Percentiles rank a stretch among this genome's conserved stretches.
Conservation (phyloP, 768 basidiomycete species). For the Leucocoprinus birnbaumii region DNA sequence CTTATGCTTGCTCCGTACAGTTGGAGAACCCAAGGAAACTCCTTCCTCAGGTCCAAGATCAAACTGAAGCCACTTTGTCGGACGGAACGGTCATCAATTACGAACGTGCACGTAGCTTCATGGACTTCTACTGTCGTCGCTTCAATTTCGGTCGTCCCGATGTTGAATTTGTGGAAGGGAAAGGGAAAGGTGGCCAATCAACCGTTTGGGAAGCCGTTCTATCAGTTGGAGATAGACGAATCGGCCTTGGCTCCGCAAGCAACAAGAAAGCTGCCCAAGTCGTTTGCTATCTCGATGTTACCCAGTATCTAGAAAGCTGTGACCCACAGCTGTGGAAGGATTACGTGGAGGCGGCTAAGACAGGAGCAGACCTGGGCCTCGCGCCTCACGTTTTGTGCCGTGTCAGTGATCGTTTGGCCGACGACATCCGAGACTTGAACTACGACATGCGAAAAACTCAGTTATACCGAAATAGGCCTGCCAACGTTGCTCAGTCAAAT, state of each 20-base stretch:
- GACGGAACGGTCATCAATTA: slow-evolving; percentile 64
- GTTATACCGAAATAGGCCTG: slow-evolving; percentile 66
- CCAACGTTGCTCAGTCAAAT: slow-evolving; percentile 14
- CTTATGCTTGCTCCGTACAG: slow-evolving; percentile 18
- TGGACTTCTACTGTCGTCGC: slow-evolving; percentile 90
- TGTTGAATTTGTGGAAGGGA: slow-evolving; percentile 46
- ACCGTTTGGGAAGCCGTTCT: slow-evolving; percentile 71
- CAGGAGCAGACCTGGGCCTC: slow-evolving; percentile 67
- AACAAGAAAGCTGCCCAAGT: slow-evolving; percentile 72
- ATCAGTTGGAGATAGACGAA: slow-evolving; percentile 71
- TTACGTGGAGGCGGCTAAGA: slow-evolving; percentile 58
- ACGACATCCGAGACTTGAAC: slow-evolving; percentile 69
- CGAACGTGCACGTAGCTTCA: slow-evolving; percentile 81
- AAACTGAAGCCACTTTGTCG: slow-evolving; percentile 38
- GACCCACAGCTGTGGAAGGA: slow-evolving; percentile 78
- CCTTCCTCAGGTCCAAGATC: slow-evolving; percentile 18
- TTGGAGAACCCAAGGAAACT: slow-evolving; percentile 35
- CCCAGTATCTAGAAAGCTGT: slow-evolving; percentile 81
- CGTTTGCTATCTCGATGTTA: slow-evolving; percentile 84
- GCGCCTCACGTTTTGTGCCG: slow-evolving; percentile 68
- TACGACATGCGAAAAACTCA: slow-evolving; percentile 59
- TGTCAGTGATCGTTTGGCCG: slow-evolving; percentile 61
- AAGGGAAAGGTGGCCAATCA: slow-evolving; percentile 19
- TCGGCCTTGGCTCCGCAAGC: slow-evolving; percentile 71
- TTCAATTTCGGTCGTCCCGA: slow-evolving; percentile 76